phyloP scores from a whole-genome alignment of 306 rosid genomes.

The Casuarina equisetifolia region DNA sequence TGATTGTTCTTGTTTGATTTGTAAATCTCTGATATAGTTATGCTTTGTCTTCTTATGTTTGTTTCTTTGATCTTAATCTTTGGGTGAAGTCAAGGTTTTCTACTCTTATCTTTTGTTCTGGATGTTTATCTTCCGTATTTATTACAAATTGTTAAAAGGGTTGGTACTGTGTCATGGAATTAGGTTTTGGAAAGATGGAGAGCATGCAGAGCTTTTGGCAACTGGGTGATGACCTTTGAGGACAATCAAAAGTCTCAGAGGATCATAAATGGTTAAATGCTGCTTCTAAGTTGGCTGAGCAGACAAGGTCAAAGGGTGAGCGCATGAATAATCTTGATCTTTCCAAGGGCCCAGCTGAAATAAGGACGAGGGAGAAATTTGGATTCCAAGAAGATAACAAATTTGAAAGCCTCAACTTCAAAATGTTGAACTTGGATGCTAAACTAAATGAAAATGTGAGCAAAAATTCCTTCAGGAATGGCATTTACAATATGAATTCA shows the following conservation, averaged over 20 bases:
- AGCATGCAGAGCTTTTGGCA: too few species aligned
- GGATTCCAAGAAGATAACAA: conserved; percentile 93
- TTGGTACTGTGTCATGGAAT: conserved; percentile 13
- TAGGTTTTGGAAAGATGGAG: too few species aligned
- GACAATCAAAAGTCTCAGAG: too few species aligned
- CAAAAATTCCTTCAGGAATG: too few species aligned
- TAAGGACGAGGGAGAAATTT: conserved; percentile 74
- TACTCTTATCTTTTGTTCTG: not conserved
- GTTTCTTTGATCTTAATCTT: not conserved
- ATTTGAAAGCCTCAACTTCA: conserved; percentile 73
- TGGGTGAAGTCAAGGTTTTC: not conserved
- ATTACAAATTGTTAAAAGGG: conserved; percentile 12
- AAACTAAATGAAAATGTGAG: too few species aligned
- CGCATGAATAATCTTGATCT: too few species aligned
- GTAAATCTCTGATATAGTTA: not conserved
- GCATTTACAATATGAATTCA: too few species aligned
- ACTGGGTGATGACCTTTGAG: too few species aligned
- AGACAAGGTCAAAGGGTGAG: too few species aligned
- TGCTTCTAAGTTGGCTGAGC: too few species aligned
- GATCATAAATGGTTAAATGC: too few species aligned
- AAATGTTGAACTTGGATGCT: conserved; percentile 74
- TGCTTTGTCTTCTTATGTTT: not conserved
- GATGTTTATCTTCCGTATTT: not conserved
- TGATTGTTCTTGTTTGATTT: not conserved
- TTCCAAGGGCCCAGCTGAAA: too few species aligned